Percentiles rank a stretch among this genome's conserved stretches.
These are phyloP conservation scores for Thermoascus crustaceus DNA, from an alignment of 2,329 filamentous ascomycete species.

Conservation along the genomic window DNA sequence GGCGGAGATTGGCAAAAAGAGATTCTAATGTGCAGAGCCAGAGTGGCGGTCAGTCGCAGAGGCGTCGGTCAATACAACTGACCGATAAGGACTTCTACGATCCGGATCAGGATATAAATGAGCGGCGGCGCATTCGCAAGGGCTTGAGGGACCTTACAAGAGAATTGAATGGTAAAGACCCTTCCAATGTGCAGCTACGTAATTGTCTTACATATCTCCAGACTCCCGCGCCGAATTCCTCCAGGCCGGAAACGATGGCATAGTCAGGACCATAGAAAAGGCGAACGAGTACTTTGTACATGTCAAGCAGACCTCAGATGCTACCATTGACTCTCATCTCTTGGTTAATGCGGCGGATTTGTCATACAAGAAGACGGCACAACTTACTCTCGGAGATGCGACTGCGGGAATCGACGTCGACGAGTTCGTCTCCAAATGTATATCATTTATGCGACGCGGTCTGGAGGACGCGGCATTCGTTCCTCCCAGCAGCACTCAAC, in stretches of 20 bases:
- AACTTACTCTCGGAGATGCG: slow-evolving; percentile 63
- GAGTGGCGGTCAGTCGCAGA: slow-evolving; percentile 16
- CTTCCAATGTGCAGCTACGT: neutral
- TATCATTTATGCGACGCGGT: slow-evolving; percentile 72
- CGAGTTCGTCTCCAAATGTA: slow-evolving; percentile 84
- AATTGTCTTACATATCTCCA: slow-evolving; percentile 16
- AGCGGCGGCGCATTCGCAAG: slow-evolving; percentile 63
- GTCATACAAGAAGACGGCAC: slow-evolving; percentile 67
- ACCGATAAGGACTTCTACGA: slow-evolving; percentile 57
- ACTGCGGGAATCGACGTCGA: slow-evolving; percentile 77
- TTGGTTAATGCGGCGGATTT: slow-evolving; percentile 74
- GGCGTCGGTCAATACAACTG: slow-evolving; percentile 19
- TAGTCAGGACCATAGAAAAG: slow-evolving; percentile 57
- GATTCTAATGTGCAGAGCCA: slow-evolving; percentile 17
- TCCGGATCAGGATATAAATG: slow-evolving; percentile 69
- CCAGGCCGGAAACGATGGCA: slow-evolving; percentile 54
- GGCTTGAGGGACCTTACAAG: slow-evolving; percentile 59
- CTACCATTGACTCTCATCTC: slow-evolving; percentile 80
- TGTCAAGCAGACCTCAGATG: slow-evolving; percentile 83
- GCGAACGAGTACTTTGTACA: slow-evolving; percentile 58
- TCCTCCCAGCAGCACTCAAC: slow-evolving; percentile 30
- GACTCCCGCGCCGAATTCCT: slow-evolving; percentile 68
- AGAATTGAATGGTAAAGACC: slow-evolving; percentile 48
- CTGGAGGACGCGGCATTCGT: slow-evolving; percentile 47
- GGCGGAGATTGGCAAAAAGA: slow-evolving; percentile 36